A percentile compares a stretch with the other conserved stretches of the same genome.
phyloP scores from a whole-genome alignment of 2,329 filamentous ascomycete species.

The Colletotrichum tropicale region DNA sequence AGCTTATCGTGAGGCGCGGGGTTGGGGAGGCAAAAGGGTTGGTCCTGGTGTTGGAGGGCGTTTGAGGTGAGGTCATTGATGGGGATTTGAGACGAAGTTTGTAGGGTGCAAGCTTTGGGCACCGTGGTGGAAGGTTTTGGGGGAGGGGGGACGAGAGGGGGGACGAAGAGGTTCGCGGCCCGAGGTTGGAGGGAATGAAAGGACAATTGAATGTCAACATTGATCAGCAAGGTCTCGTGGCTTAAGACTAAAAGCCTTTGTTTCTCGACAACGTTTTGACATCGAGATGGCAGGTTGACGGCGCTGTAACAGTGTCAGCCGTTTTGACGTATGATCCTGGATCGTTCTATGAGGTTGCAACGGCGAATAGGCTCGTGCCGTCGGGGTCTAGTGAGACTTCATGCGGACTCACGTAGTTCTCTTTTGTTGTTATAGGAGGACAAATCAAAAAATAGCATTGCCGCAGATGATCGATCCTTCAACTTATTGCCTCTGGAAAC shows the following conservation, averaged over 20 bases:
- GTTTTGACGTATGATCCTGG: not conserved
- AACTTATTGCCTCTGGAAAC: no score
- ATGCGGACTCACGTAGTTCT: no score
- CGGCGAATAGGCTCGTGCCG: no score
- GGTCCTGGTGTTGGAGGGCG: not conserved
- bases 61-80: not conserved
- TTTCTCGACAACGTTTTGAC: fast-evolving
- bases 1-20: not conserved
- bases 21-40: not conserved
- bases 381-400: no score
- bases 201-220: not conserved
- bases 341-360: fast-evolving
- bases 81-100: not conserved
- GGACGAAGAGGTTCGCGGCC: not conserved
- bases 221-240: not conserved
- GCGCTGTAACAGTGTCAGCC: not conserved
- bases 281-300: not conserved
- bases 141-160: not conserved
- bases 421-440: no score
- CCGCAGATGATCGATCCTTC: no score
- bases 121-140: not conserved
- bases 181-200: not conserved
- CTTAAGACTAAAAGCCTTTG: fast-evolving
- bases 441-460: no score
- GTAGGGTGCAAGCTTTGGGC: not conserved